Base-by-base conservation (phyloP, 805 yeast genomes). In the Suhomyces kilbournensis region DNA sequence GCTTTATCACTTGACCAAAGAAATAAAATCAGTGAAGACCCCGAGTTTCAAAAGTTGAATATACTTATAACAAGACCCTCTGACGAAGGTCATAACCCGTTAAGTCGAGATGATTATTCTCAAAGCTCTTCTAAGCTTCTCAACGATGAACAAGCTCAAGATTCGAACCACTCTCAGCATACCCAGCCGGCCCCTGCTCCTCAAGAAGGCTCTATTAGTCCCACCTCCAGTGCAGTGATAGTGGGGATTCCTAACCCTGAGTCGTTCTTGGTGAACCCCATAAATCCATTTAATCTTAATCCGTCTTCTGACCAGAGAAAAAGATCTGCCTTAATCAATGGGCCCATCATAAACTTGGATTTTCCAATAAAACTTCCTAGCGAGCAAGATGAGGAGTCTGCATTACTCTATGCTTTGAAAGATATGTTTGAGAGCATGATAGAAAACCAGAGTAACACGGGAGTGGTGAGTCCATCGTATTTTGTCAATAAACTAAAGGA, bases 301-400 rank as follows among this genome's bases (percentile, higher is more conserved):
- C 78, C 79, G 1, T 60, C 84, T 1, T 77, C 84, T 3, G 97
- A 92, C 63, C 84, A 80, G 53, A 74, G 96, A 26, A 92, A 91
- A 62, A 77, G 90, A 48, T 82, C 85, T 10, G 96, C 97, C 0
- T 69, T 91, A 34, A 70, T 84, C 15, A 80, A 78, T 46, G 97
- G 97, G 0, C 97, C 97, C 0, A 83, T 94, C 4, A 64, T 92
- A 47, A 91, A 92, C 64, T 66, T 92, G 44, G 97, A 93, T 64
- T 83, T 83, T 54, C 76, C 88, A 0, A 68, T 84, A 47, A 76
- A 78, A 53, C 67, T 71, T 20, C 75, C 78, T 9, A 55, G 60
- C 12, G 68, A 67, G 43, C 67, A 63, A 40, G 60, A 54, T 9
- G 71, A 71, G 5, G 67, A 66, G 8, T 56, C 69, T 17, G 66